phyloP scores from a whole-genome alignment of 225 moss, liverwort and hornwort species.

The Bryum argenteum region DNA sequence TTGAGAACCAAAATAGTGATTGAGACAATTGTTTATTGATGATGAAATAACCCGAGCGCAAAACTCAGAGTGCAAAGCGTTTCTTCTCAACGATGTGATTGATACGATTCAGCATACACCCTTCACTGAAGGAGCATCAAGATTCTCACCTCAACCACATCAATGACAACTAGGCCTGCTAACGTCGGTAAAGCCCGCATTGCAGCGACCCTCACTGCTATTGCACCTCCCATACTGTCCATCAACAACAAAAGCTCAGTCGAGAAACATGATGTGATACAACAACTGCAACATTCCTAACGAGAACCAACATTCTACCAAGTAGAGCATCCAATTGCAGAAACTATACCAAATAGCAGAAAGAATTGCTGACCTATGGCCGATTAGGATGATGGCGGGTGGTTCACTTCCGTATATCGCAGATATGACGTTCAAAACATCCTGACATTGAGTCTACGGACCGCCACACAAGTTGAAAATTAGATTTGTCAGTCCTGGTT shows the following conservation, averaged over 20 bases:
- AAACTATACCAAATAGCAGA: constrained; percentile 13
- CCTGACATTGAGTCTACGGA: constrained; percentile 76
- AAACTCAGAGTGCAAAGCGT: neutral
- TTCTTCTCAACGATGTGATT: neutral
- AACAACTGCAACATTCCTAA: constrained; percentile 10
- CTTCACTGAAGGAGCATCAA: neutral
- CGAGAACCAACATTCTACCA: neutral
- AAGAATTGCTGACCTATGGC: constrained; percentile 76
- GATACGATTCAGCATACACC: neutral
- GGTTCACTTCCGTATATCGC: constrained; percentile 70
- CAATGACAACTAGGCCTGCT: constrained; percentile 93
- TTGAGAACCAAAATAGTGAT: constrained; percentile 1
- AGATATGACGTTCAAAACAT: constrained; percentile 70
- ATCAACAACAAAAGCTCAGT: constrained; percentile 38
- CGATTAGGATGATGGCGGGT: constrained; percentile 87
- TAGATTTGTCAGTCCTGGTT: constrained; percentile 6
- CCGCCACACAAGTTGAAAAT: constrained; percentile 30
- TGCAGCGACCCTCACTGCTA: constrained; percentile 87
- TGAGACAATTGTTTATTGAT: neutral
- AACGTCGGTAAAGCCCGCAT: constrained; percentile 79
- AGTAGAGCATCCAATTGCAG: constrained; percentile 5
- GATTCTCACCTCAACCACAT: constrained; percentile 90
- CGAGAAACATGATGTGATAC: constrained; percentile 7
- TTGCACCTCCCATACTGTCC: constrained; percentile 99
- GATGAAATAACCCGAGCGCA: constrained; percentile 3